Evolutionary conservation across 345 rosid species (phyloP), one percentile per base, ranked within the genome.

Genomic region (Acer negundo): DNA sequence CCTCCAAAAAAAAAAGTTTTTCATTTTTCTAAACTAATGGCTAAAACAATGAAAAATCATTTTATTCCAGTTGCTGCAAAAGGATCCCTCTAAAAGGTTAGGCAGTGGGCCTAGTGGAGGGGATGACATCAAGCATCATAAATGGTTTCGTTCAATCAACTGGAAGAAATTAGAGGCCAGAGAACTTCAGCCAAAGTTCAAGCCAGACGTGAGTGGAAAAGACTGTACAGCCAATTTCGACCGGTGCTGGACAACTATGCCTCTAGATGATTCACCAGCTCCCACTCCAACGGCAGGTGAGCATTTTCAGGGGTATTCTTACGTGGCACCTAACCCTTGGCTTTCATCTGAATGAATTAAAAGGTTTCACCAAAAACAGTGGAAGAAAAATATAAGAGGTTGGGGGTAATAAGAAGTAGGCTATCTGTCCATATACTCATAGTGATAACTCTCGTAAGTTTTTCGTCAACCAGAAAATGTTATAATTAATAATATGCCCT

Each of bases 211-310:
- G 67, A 83, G 84, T 71, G 97, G 97, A 53, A 89, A 85, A 81
- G 87, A 89, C n/a, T 92, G 93, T 80, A 86, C 76, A 62, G 90
- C 86, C 23, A 90, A 92, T 81, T 92, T 92, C 46, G 96, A 92
- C 79, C 44, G 77, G 72, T 92, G 96, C 80, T 88, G 96, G 96
- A 92, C 94, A 13, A 77, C 87, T 56, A 92, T 92, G 97, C 91
- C 94, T 40, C 56, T 79, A 56, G 88, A 87, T 74, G 97, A 90
- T 81, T 90, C 94, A 1, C 97, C 93, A 13, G 94, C 91, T 76
- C 68, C 91, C 31, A 92, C 94, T 56, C 93, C 97, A 42, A 87
- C 94, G 3, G 86, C 90, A 46, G 89, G 89, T 69, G 92, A 85
- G 74, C 88, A 90, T 73, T 92, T 90, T 79, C 88, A 86, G 84